Evolutionary conservation across 257 asterid species (phyloP), one percentile per base, ranked within the genome.

Genomic region (Forsythia suspensa): DNA sequence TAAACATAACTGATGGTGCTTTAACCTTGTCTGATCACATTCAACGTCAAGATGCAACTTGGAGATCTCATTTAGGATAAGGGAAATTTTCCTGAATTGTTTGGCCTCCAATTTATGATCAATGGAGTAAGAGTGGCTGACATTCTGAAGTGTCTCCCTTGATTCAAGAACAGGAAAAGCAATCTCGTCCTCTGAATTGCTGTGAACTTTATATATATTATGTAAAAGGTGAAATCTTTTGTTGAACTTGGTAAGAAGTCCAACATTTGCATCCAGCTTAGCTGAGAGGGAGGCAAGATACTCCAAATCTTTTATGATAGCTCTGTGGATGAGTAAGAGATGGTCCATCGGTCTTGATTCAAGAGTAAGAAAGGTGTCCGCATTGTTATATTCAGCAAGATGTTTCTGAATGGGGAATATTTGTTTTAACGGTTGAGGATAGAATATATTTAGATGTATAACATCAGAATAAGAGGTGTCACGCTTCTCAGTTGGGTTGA

Each of bases 161-260:
- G 91, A 87, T 78, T 94, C 98, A 78, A 92, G 84, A 76, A 94
- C 92, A 11, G 98, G 98, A 81, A 94, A 94, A 71, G 86, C 86
- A 80, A 90, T 82, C 79, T 86, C 91, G 79, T 89, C 96, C 84
- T 94, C 97, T 6, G 94, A 85, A 78, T 80, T 82, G 75, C 94
- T 91, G 77, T 94, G 98, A 76, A 82, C 43, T 73, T 88, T 88
- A 72, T 89, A 91, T 66, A 94, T 83, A 79, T 74, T 81, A 44
- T 80, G 88, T 67, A 94, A 44, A 71, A 80, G 83, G 41, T 86
- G 79, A 84, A 91, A 91, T 61, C 86, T 79, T 43, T 78, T 89
- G 77, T 72, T 77, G 69, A 94, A 90, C 82, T 90, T 90, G 3
- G 80, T 70, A 84, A 94, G 84, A 70, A 80, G 48, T 70, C 84